phyloP scores from a whole-genome alignment of 2,329 filamentous ascomycete genomes.

The Neofusicoccum cordaticola region DNA sequence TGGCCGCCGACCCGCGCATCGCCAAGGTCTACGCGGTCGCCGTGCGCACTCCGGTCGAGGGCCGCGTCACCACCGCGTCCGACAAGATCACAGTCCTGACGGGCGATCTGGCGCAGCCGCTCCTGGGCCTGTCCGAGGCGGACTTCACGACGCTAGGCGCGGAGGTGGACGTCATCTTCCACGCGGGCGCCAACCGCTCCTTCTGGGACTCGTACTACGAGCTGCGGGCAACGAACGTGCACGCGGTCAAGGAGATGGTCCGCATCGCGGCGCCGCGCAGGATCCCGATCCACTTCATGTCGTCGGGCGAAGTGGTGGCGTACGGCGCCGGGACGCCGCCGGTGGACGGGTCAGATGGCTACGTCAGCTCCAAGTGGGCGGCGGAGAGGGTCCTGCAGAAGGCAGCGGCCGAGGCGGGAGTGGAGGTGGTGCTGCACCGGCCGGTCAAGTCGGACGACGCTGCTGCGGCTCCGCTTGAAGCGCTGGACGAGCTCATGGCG shows the following conservation, averaged over 20 bases:
- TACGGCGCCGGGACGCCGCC: not conserved
- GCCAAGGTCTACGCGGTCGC: constrained; percentile 42
- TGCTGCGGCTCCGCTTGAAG: constrained; percentile 16
- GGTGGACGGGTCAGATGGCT: constrained; percentile 15
- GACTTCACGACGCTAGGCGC: not conserved
- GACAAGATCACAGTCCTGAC: constrained; percentile 23
- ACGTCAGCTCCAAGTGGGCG: constrained; percentile 20
- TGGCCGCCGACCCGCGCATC: constrained; percentile 35
- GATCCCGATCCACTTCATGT: constrained; percentile 23
- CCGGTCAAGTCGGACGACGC: constrained; percentile 14
- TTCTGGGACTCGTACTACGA: constrained; percentile 27
- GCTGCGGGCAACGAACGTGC: constrained; percentile 27
- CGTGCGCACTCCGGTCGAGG: constrained; percentile 24
- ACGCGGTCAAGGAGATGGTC: constrained; percentile 10
- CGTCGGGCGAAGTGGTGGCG: not conserved
- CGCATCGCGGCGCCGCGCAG: constrained; percentile 12
- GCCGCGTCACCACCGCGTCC: not conserved
- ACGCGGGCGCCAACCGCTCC: constrained; percentile 24
- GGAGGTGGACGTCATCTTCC: constrained; percentile 21
- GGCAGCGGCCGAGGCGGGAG: constrained; percentile 1
- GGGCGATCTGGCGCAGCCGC: constrained; percentile 36
- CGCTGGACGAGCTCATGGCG: constrained; percentile 3
- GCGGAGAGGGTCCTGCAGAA: constrained; percentile 19
- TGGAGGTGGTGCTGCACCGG: not conserved
- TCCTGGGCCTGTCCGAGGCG: constrained; percentile 21